Base-by-base conservation (phyloP, 768 basidiomycete species). In the Cubamyces sp. region DNA sequence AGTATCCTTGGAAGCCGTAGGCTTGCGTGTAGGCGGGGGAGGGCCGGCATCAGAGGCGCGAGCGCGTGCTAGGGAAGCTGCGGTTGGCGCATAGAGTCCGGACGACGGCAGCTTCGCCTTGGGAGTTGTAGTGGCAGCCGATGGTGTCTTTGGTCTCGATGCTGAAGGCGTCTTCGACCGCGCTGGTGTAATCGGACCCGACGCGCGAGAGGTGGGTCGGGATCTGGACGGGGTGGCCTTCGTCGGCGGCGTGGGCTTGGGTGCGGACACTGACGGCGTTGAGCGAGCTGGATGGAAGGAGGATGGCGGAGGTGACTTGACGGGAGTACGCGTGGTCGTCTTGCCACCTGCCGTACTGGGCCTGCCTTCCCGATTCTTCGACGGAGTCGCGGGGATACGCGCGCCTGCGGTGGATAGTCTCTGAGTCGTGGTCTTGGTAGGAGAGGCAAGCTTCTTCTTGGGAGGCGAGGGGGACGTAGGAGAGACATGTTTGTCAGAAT, bases 41-140 rank as follows among this genome's bases (percentile, higher is more conserved):
- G 78, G 74, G 0, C 74, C 75, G 1, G 78, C 78, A 8, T 76
- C 77, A 0, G 82, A 79, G 68, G 82, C 84, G 51, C 89, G 86
- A 37, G 87, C 80, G 52, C 80, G 82, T 0, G 92, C 92, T 8
- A 93, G 82, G 9, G 91, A 91, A 3, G 91, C 89, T 0, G 91
- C 92, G 0, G 92, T 94, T 0, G 92, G 92, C 7, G 92, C 91
- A 69, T 88, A 92, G 21, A 92, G 73, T 14, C 89, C 87, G 1
- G 84, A 78, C 5, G 85, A 82, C 3, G 87, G 85, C 0, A 87
- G 19, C 74, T 87, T 90, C 16, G 87, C 80, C 57, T 82, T 64
- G 28, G 69, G 8, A 23, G 60, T 52, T 46, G 66, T 26, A 3
- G 66, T 26, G 7, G 64, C 63, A 49, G 68, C 30, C 21, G 70